Base-by-base conservation (phyloP, 2,329 filamentous ascomycete genomes). In the Ophiosphaerella narmari region DNA sequence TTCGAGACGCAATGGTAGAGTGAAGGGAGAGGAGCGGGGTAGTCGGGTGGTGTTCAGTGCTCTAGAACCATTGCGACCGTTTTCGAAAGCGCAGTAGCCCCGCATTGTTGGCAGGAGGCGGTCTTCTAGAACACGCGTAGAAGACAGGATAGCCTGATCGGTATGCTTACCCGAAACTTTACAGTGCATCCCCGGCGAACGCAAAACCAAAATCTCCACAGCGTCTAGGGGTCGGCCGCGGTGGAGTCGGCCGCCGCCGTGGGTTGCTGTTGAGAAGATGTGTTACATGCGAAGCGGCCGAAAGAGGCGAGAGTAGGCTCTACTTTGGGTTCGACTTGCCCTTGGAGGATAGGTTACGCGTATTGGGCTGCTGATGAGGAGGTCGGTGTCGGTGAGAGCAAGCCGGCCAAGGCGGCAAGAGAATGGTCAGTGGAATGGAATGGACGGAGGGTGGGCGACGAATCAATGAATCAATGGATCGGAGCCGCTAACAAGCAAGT, bases 51-150 rank as follows among this genome's bases (percentile, higher is more conserved):
- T 21, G 18, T 21, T 21, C 18, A 4, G 18, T 5, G 18, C 18
- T 21, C 18, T 21, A 21, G 18, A 21, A 21, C 18, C 18, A 21
- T 21, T 21, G 18, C 18, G 18, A 21, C 18, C 4, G 18, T 21
- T 21, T 21, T 2, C 18, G 16, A 21, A 21, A 21, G 18, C 4
- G 38, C 43, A 48, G 36, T 38, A 39, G 46, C 36, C 39, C 39
- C 39, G 45, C 39, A 37, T 48, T n/a, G 14, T 37, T 9, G 32
- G 40, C 32, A 48, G 53, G 36, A 42, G 49, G 47, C 43, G 34
- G 39, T 46, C 38, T 59, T 59, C 57, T 55, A 53, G 57, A 59
- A 59, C 41, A 34, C 31, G 6, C 35, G 23, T 42, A 18, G 42
- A 35, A 44, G 16, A 35, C 14, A 26, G 8, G 13, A 48, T 48